These are phyloP conservation scores for Hanseniaspora taiwanica DNA, from an alignment of 805 yeast species.

Conservation along the genomic window DNA sequence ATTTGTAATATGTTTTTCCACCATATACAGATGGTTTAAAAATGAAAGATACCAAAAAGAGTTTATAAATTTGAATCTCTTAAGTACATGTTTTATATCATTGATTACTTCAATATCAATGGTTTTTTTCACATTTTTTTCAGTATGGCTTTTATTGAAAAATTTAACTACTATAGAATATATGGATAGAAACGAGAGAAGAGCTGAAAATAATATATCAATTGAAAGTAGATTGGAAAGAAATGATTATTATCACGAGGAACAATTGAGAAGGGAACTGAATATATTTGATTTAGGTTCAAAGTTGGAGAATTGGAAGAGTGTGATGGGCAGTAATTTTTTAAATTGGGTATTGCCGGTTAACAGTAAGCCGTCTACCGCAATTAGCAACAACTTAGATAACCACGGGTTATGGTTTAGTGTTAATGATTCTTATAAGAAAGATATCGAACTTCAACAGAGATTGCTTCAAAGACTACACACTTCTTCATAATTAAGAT, in stretches of 20 bases:
- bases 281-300: conserved; percentile 71
- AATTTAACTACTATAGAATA: conserved; percentile 79
- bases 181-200: conserved; percentile 39
- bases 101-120: conserved; percentile 44
- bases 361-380: conserved; percentile 10
- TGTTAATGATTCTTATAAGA: conserved; percentile 30
- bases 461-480: conserved; percentile 18
- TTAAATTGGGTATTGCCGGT: conserved; percentile 64
- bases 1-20: conserved; percentile 11
- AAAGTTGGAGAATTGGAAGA: conserved; percentile 40
- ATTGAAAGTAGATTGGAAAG: conserved; percentile 16
- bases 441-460: conserved; percentile 19
- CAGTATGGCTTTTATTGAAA: conserved; percentile 40
- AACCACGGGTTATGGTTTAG: conserved; percentile 41
- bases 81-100: conserved; percentile 45
- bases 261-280: conserved; percentile 34
- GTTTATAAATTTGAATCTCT: conserved; percentile 41
- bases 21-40: not conserved
- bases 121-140: conserved; percentile 40
- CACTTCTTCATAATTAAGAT: too few species aligned
- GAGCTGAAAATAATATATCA: conserved; percentile 26
- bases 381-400: conserved; percentile 19
- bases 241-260: conserved; percentile 23
- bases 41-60: conserved; percentile 26
- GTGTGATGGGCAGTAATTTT: conserved; percentile 61